Evolutionary conservation across 1,284 basidiomycete species (phyloP), one percentile per base, ranked within the genome.

Genomic region (Trametes hirsuta): DNA sequence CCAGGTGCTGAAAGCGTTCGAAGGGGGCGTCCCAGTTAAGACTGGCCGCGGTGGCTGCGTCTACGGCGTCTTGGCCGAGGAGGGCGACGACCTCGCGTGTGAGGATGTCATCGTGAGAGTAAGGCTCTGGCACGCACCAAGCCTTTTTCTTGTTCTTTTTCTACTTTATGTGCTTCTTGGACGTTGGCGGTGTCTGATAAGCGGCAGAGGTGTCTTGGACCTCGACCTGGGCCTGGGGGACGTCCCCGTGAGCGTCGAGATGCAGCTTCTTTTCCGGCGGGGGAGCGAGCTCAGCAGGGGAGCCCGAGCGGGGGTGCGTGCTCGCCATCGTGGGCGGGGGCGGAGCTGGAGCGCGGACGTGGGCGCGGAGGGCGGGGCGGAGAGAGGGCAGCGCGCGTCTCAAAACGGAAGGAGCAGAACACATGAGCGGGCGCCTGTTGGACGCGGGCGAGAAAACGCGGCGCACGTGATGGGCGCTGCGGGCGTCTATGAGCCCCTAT

Each of bases 91-190:
- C 82, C 65, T 97, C 93, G 47, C 80, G 83, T 74, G 83, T 87
- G 37, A 92, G 77, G 2, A 95, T 89, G 69, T 95, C 93, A 45
- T 90, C 91, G 2, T 82, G 65, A 1, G 91, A 88, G 68, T 84
- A 91, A 1, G 82, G 77, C 61, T 92, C 91, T 1, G 87, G 85
- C 4, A 81, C 62, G 4, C 66, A 45, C 34, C 64, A 67, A 49
- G 71, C 68, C 50, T 60, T 64, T 52, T 67, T 72, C 57, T 66
- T 68, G 46, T 70, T 71, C 62, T 65, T 67, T 48, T 73, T 64
- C 10, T 64, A 59, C 44, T 67, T 64, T 34, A 46, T 62, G 47
- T 58, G 62, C 63, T 42, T 63, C 39, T 49, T 57, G 66, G 49
- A 42, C 49, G 36, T 47, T 40, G 68, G 68, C 48, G 69, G 71